Percentiles rank a stretch among this genome's conserved stretches.
Conservation (phyloP, 176 grass and related monocot species). For the Cymbopogon citratus region DNA sequence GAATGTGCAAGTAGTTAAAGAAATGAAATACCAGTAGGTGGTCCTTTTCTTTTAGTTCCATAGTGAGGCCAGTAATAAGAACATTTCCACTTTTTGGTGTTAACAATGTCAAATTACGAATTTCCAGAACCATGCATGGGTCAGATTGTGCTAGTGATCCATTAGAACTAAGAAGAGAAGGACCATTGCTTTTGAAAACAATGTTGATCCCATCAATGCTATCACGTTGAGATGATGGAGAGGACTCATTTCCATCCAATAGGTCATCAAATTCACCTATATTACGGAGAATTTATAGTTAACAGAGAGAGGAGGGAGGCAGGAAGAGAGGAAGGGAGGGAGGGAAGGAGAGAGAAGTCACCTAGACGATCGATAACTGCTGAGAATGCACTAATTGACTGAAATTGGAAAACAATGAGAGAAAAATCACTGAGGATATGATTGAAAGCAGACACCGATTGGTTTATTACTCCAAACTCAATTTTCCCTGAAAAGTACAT, state of each 20-base stretch:
- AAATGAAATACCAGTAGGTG: constrained; percentile 63
- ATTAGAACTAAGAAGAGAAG: constrained; percentile 50
- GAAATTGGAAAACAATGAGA: constrained; percentile 96
- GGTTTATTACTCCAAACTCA: constrained; percentile 98
- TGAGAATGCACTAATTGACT: constrained; percentile 97
- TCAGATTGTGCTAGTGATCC: constrained; percentile 50
- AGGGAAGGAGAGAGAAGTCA: constrained; percentile 20
- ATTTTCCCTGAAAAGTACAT: constrained; percentile 98
- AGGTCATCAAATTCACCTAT: constrained; percentile 91
- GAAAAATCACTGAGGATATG: constrained; percentile 98
- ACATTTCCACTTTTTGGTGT: constrained; percentile 68
- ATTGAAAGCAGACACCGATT: constrained; percentile 96
- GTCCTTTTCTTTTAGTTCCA: constrained; percentile 78
- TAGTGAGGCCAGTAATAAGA: constrained; percentile 66
- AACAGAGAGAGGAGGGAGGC: not conserved
- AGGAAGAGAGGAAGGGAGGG: not conserved
- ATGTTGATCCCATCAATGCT: constrained; percentile 62
- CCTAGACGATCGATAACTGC: constrained; percentile 94
- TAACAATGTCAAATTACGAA: constrained; percentile 80
- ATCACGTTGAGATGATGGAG: constrained; percentile 20
- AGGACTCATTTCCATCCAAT: constrained; percentile 62
- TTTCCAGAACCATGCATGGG: constrained; percentile 51
- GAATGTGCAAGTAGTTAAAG: constrained; percentile 27
- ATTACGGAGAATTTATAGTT: constrained; percentile 7
- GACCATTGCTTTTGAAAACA: constrained; percentile 37